Conservation (phyloP, 2,329 filamentous ascomycete species). For the Trichophyton rubrum region DNA sequence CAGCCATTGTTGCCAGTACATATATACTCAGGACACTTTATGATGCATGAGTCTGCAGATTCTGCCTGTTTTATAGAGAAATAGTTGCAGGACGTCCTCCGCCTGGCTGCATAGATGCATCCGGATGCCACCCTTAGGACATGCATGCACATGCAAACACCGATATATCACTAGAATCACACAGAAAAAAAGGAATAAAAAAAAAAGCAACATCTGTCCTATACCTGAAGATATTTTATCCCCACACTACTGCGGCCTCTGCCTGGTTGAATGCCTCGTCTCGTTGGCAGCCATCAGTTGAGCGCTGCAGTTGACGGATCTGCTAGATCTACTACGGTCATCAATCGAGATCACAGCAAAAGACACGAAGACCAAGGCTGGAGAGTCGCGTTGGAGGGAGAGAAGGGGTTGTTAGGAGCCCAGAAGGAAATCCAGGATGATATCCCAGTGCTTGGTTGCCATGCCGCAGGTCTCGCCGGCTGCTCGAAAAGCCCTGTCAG, state of each 20-base stretch:
- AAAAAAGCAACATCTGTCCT: not conserved
- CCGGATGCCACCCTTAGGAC: not conserved
- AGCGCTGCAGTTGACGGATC: not conserved
- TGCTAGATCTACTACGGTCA: not conserved
- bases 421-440: not conserved
- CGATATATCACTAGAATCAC: not conserved
- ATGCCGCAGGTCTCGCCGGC: constrained; percentile 6
- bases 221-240: not conserved
- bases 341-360: not conserved
- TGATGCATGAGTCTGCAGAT: not conserved
- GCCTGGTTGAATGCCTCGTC: not conserved
- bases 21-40: not conserved
- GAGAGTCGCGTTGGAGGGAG: not conserved
- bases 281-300: not conserved
- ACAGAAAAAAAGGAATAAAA: no score
- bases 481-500: constrained; percentile 5
- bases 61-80: not conserved
- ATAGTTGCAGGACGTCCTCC: not conserved
- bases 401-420: not conserved
- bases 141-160: not conserved
- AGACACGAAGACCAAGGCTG: not conserved
- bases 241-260: not conserved
- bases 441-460: not conserved
- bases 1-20: not conserved
- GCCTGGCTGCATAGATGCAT: not conserved